Percentiles rank a stretch among this genome's conserved stretches.
These are phyloP conservation scores for Botrytis elliptica DNA, from an alignment of 2,329 filamentous ascomycete genomes.

Conservation along the genomic window DNA sequence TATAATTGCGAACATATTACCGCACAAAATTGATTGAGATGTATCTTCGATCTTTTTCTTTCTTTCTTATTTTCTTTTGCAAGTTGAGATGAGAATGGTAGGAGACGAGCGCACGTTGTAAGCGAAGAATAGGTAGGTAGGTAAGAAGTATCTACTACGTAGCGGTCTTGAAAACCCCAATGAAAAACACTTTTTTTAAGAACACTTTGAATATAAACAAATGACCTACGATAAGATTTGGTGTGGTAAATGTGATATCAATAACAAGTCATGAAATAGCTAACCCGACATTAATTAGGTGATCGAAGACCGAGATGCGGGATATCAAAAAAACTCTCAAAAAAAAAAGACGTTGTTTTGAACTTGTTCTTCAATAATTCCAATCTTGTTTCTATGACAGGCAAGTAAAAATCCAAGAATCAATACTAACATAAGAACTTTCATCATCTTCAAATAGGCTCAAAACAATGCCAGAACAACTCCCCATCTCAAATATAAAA, in stretches of 20 bases:
- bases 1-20: neutral
- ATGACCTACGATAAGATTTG: neutral
- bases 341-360: neutral
- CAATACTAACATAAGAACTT: neutral
- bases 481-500: neutral
- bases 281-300: rapidly evolving
- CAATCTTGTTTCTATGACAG: rapidly evolving
- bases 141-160: neutral
- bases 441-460: neutral
- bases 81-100: neutral
- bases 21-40: neutral
- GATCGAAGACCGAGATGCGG: neutral
- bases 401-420: too few species aligned
- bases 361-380: neutral
- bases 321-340: rapidly evolving
- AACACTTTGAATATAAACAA: neutral
- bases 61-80: neutral
- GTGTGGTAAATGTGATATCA: neutral
- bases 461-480: neutral
- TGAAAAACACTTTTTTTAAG: neutral
- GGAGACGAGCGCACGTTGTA: neutral
- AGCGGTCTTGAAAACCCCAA: rapidly evolving
- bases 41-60: neutral
- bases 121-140: neutral
- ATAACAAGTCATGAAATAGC: too few species aligned